Evolutionary conservation across 805 yeast species (phyloP), one percentile per base, ranked within the genome.

Genomic region (Candida sakaeoensis): DNA sequence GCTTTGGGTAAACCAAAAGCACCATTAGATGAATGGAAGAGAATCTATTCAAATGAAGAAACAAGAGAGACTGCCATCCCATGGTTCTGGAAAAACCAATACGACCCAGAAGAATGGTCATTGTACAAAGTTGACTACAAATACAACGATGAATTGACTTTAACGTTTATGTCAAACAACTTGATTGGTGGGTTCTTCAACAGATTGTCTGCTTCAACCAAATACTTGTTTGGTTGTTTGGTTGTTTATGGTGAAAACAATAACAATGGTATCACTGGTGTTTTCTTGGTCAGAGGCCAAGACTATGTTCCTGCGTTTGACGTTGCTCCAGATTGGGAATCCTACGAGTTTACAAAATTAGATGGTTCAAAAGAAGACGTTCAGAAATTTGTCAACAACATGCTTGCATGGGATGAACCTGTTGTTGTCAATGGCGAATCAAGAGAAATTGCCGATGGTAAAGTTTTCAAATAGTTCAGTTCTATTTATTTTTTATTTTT

Each of bases 291-390:
- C 61, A 89, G 98, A 75, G 99, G 99, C 58, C 87, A 91, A 71
- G 96, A 91, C 47, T 71, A 56, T 62, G 77, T 55, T 42, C 95
- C 97, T 67, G 99, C 96, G 49, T 88, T 91, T 61, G 85, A 91
- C 51, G 98, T 93, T 67, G 99, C 98, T 61, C 97, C 99, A 68
- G 99, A 93, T 74, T 89, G 95, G 95, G 98, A 91, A 74, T 87
- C 96, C 36, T 91, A 87, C 75, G 61, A 64, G 44, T 88, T 78
- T 85, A 71, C 79, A 62, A 82, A 86, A 75, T 75, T 91, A 60
- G 97, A 91, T 63, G 77, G 83, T 46, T 56, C 88, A 57, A 78
- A 79, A 53, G 79, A 77, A 53, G 93, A 79, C 62, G 86, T 77
- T 75, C 82, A 76, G 70, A 85, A 74, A 49, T 86, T 87, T 60